Conservation (phyloP, 306 rosid genomes). For the Lathyrus oleraceus region DNA sequence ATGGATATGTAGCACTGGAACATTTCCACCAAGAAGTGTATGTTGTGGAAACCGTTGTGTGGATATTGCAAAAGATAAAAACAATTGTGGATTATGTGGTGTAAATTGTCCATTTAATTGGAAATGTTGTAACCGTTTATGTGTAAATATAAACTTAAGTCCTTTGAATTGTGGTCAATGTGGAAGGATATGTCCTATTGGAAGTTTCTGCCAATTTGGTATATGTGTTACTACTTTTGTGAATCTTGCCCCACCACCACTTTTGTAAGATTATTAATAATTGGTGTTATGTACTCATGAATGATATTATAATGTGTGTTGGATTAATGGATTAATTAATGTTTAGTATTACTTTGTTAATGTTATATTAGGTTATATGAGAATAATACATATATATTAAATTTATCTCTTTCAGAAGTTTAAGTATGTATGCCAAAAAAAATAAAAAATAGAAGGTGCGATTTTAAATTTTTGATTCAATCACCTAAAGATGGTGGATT, state of each 20-base stretch:
- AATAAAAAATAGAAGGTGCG: too few species aligned
- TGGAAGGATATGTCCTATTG: slow-evolving; percentile 54
- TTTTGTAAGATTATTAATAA: background rate
- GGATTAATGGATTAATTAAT: background rate
- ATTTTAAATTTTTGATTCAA: too few species aligned
- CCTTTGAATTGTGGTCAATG: slow-evolving; percentile 65
- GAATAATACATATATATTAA: background rate
- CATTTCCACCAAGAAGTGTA: slow-evolving; percentile 13
- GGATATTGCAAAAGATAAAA: slow-evolving; percentile 37
- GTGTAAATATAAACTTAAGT: slow-evolving; percentile 37
- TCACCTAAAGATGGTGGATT: too few species aligned
- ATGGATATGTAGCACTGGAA: slow-evolving; percentile 35
- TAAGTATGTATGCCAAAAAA: too few species aligned
- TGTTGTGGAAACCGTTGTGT: slow-evolving; percentile 64
- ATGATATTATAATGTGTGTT: background rate
- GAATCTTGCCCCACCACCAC: background rate
- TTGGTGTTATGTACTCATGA: background rate
- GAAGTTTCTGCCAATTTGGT: slow-evolving; percentile 50
- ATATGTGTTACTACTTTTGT: slow-evolving; percentile 36
- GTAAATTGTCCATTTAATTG: slow-evolving; percentile 30
- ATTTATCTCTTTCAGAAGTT: too few species aligned
- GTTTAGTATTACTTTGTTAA: background rate
- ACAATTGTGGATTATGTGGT: slow-evolving; percentile 60
- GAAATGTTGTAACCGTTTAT: slow-evolving; percentile 60
- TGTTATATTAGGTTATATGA: background rate